A percentile compares a stretch with the other conserved stretches of the same genome.
Conservation (phyloP, 192 early-diverging fungal species). For the Helicostylum pulchrum region DNA sequence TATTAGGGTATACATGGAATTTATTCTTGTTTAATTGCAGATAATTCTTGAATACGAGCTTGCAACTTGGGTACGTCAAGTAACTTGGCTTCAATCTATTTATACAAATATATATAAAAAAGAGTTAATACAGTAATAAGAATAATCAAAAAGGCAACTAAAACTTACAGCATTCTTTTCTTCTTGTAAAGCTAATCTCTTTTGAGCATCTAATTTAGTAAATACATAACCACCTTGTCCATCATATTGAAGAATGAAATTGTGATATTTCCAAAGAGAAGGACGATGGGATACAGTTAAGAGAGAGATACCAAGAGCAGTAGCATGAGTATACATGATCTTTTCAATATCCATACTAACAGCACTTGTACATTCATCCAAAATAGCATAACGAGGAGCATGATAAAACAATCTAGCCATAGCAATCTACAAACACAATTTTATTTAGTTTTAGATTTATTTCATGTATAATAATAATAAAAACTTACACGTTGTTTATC, state of each 20-base stretch:
- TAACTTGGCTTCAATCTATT: constrained; percentile 68
- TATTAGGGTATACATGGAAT: neutral
- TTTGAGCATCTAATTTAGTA: constrained; percentile 82
- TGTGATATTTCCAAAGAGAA: constrained; percentile 96
- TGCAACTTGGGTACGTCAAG: constrained; percentile 77
- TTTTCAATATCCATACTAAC: constrained; percentile 93
- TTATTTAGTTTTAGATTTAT: no score
- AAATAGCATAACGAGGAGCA: constrained; percentile 88
- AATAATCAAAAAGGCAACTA: neutral
- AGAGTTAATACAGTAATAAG: neutral
- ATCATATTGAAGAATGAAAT: constrained; percentile 90
- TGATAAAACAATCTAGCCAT: constrained; percentile 99
- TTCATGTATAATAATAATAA: no score
- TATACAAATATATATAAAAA: no score
- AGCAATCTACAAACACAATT: constrained; percentile 60
- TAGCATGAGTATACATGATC: constrained; percentile 85
- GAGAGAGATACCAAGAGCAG: constrained; percentile 54
- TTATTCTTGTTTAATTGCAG: constrained; percentile 28
- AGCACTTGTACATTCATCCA: constrained; percentile 91
- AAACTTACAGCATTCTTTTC: constrained; percentile 73
- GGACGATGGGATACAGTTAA: constrained; percentile 67
- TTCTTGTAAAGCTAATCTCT: constrained; percentile 84
- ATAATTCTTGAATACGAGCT: constrained; percentile 62
- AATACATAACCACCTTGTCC: constrained; percentile 97
- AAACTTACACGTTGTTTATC: constrained; percentile 79